phyloP scores from a whole-genome alignment of 2,329 filamentous ascomycete genomes.

The Nothophaeocryptopus gaeumannii region DNA sequence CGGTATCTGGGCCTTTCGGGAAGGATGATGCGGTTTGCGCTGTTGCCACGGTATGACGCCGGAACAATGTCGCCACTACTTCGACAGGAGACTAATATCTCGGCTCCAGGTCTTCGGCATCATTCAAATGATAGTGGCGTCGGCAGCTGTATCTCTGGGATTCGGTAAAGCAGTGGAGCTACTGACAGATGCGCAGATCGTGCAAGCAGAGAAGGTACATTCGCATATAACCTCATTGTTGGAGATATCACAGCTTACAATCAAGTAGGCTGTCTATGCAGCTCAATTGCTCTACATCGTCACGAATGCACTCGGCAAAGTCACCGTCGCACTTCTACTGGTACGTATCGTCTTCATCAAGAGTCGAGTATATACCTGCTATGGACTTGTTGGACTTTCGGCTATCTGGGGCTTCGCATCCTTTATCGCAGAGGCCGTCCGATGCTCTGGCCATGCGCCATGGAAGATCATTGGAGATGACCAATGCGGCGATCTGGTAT shows the following conservation, averaged over 20 bases:
- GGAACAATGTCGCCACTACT: neutral
- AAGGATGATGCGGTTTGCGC: constrained; percentile 25
- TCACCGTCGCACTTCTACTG: constrained; percentile 25
- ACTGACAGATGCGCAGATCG: constrained; percentile 15
- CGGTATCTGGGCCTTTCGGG: constrained; percentile 25
- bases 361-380: constrained; percentile 21
- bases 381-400: constrained; percentile 18
- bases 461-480: constrained; percentile 20
- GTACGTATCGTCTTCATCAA: constrained; percentile 25
- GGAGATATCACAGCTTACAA: neutral
- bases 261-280: constrained; percentile 21
- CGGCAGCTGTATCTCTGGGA: constrained; percentile 22
- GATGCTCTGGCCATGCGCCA: constrained; percentile 15
- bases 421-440: constrained; percentile 18
- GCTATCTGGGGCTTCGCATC: constrained; percentile 21
- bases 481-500: constrained; percentile 9
- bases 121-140: constrained; percentile 22
- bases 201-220: constrained; percentile 20
- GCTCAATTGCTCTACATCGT: constrained; percentile 25
- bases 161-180: constrained; percentile 24
- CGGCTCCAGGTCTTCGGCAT: constrained; percentile 21
- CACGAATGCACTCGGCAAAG: constrained; percentile 23
- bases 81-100: neutral
- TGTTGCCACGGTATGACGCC: constrained; percentile 21
- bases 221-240: neutral